Base-by-base conservation (phyloP, 139 green algal species). In the Medakamo hakoo region DNA sequence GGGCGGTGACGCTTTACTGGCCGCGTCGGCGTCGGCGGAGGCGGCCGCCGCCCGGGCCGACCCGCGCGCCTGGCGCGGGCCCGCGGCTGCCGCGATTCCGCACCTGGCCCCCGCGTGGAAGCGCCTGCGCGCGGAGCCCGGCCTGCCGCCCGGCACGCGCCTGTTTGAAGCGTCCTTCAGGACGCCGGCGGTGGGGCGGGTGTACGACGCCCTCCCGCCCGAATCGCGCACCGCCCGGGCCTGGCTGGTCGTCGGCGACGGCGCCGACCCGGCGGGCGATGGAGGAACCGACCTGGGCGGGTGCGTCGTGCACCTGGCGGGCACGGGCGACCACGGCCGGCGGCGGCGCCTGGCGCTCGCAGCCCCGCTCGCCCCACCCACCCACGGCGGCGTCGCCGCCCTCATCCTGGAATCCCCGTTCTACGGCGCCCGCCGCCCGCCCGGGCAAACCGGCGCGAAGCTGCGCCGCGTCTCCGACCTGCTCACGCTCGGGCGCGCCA, bases 281-380 rank as follows among this genome's bases (percentile, higher is more conserved):
- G n/a, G n/a, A n/a, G n/a, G n/a, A n/a, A 68, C 29, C 29, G 59
- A 4, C 65, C 31, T 4, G 59, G 57, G 2, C 24, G 61, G 31
- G 57, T 61, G 69, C 52, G 82, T 85, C n/a, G 30, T 95, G n/a
- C 85, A 93, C 68, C 70, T 95, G 40, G 77, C 87, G 2, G 87
- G 77, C 27, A 95, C 87, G 0, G 87, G 87, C 0, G 87, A 95
- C 62, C 86, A 94, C 58, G 72, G 74, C 3, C 88, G 84, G 60
- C 40, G 63, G 1, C 65, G 86, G 5, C 63, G 86, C 2, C 63
- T 74, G 21, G 79, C 80, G 0, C 72, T 94, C 55, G 57, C 89
- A 4, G 63, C 80, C 0, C 25, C 0, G 22, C 30, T 61, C n/a
- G n/a, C 49, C 52, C 5, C 18, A 20, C 22, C 18, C n/a, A 9